Base-by-base conservation (phyloP, 2,329 filamentous ascomycete species). In the Cryphonectria radicalis region DNA sequence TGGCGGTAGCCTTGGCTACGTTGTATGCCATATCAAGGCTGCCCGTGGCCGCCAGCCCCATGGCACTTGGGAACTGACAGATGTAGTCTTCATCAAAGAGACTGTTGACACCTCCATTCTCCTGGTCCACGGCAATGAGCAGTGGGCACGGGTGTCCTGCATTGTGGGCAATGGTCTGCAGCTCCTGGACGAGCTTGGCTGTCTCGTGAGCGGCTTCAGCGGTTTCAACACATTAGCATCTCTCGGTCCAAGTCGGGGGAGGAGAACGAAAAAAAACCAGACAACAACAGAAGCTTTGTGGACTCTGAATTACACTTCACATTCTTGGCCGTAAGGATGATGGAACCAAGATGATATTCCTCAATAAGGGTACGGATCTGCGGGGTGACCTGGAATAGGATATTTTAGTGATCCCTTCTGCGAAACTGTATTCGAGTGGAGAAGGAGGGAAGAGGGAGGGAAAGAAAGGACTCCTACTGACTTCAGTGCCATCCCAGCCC, bases 81-180 rank as follows among this genome's bases (percentile, higher is more conserved):
- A 98, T 95, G 79, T 95, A 96, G 77, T 96, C 93, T 76, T 97
- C 94, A 80, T 98, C 95, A 78, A 97, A 98, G 2, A 98, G 87
- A 82, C 94, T 97, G 83, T 98, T 98, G 80, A 98, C 95, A 3
- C 95, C 95, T 74, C 96, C 96, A 89, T 99, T 98, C 81, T 99
- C 96, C 80, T 99, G 96, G 79, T 98, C 96, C 53, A 98, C 85
- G 55, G 93, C 95, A 76, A 99, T 98, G 69, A 97, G 86, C 25
- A 99, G 84, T 2, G 96, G 96, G 3, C 95, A 91, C 3, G 93
- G 92, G 80, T 98, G 95, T 28, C 95, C 95, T 72, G 95, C 92
- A 81, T 97, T 89, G 78, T 93, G 93, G 53, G 96, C 96, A 78
- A 97, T 95, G 66, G 91, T 94, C 81, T 99, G 96, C 62, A 99